Evolutionary conservation across 1,284 basidiomycete genomes (phyloP), one percentile per base, ranked within the genome.

Genomic region (Mycosarcoma maydis): DNA sequence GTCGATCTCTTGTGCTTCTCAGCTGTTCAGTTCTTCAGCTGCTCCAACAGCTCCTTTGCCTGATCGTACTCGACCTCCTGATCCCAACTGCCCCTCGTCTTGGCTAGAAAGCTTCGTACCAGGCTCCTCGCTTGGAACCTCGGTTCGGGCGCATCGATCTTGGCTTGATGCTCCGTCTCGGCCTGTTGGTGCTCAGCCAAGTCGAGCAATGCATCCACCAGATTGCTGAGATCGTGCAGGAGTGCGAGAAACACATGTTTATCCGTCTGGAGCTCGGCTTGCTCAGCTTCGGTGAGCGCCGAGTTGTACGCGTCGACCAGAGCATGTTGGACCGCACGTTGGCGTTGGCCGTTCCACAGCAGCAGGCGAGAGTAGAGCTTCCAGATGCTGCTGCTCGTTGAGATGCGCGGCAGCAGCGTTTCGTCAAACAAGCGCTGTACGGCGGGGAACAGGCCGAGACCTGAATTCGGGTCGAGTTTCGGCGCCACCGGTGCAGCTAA

Each of bases 41-140:
- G 29, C 4, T 65, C 66, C 33, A 73, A 23, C 33, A 86, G 62
- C 52, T 85, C 87, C 70, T 86, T 85, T 72, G 98, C 84, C 69
- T 85, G 84, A 37, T 85, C 83, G 89, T 91, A 97, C 83, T 92
- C 92, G 2, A 87, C 86, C 82, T 95, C 91, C 55, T 92, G 92
- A 78, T 90, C 91, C 76, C 94, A 97, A 52, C 73, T 66, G 19
- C 90, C 77, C 71, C 78, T 82, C n/a, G 85, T 86, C 48, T 85
- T 72, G 3, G 90, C 92, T 83, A 94, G 87, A 82, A 97, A 98
- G 37, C 89, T 90, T 78, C 94, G 85, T 50, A 98, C 87, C 55
- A 98, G 85, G 62, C 92, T 95, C 55, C 90, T 86, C 34, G 90
- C 92, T 83, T 95, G 92, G 80, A 91, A 87, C 80, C 85, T 86